Percentiles rank a stretch among this genome's conserved stretches.
phyloP scores from a whole-genome alignment of 257 asterid species.

The Rehmannia glutinosa region DNA sequence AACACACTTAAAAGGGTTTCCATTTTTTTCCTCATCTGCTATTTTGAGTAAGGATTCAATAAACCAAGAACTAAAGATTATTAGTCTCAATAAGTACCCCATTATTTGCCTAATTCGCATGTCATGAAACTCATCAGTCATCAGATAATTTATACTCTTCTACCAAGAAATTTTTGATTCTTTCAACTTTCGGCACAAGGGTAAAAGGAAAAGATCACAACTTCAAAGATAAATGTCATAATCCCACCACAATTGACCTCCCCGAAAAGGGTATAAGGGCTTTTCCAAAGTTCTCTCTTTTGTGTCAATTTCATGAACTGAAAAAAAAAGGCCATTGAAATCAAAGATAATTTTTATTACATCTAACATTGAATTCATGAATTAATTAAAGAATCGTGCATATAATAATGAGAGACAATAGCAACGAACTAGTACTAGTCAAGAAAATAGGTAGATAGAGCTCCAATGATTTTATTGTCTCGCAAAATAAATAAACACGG shows the following conservation, averaged over 20 bases:
- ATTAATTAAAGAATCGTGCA: background rate
- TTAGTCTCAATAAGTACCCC: background rate
- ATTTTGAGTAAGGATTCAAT: background rate
- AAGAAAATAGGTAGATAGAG: background rate
- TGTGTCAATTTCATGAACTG: background rate
- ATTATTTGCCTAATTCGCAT: background rate
- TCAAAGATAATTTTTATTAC: too few relatives aligned
- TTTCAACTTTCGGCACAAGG: constrained; percentile 2
- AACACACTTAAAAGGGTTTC: too few relatives aligned
- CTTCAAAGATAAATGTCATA: background rate
- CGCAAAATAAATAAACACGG: background rate
- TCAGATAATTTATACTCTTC: background rate
- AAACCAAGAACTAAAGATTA: background rate
- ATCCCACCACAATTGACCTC: background rate
- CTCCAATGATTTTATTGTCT: background rate
- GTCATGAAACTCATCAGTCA: background rate
- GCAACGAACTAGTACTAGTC: background rate
- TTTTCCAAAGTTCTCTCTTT: background rate
- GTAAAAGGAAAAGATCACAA: background rate
- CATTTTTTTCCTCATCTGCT: background rate
- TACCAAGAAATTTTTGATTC: background rate
- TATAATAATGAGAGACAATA: background rate
- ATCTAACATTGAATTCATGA: background rate
- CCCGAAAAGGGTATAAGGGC: background rate
- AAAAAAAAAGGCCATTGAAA: too few relatives aligned